Conservation (phyloP, 75 land plant genomes). For the Cupressus sempervirens region DNA sequence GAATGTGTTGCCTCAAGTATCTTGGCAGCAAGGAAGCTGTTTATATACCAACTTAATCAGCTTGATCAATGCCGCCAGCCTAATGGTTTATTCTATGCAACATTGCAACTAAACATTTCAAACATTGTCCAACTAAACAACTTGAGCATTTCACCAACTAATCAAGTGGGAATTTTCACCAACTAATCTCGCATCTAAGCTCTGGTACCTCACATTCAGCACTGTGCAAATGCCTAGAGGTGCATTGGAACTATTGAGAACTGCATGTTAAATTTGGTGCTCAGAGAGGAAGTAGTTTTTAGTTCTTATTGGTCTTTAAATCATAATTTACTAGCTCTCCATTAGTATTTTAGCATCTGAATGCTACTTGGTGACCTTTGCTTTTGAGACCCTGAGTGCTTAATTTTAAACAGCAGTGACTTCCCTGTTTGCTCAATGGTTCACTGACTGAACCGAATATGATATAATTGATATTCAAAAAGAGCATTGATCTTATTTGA, state of each 20-base stretch:
- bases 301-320: not conserved
- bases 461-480: not conserved
- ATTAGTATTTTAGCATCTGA: not conserved
- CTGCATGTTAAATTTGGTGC: constrained; percentile 10
- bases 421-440: not conserved
- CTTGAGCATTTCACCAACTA: constrained; percentile 62
- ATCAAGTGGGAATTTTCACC: constrained; percentile 58
- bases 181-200: constrained; percentile 48
- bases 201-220: constrained; percentile 49
- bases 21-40: constrained; percentile 77
- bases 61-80: constrained; percentile 66
- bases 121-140: constrained; percentile 58
- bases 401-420: not conserved
- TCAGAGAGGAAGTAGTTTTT: constrained; percentile 1
- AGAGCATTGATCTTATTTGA: not conserved
- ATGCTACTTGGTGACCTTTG: not conserved
- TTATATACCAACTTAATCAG: constrained; percentile 47
- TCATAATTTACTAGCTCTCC: constrained; percentile 2
- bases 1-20: constrained; percentile 58
- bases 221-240: constrained; percentile 9
- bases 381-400: constrained; percentile 1
- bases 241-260: constrained; percentile 9
- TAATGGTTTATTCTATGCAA: constrained; percentile 55
- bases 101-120: constrained; percentile 64
- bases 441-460: not conserved